These are phyloP conservation scores for Saussurea involucrata DNA, from an alignment of 129 eudicot genomes.

Conservation along the genomic window DNA sequence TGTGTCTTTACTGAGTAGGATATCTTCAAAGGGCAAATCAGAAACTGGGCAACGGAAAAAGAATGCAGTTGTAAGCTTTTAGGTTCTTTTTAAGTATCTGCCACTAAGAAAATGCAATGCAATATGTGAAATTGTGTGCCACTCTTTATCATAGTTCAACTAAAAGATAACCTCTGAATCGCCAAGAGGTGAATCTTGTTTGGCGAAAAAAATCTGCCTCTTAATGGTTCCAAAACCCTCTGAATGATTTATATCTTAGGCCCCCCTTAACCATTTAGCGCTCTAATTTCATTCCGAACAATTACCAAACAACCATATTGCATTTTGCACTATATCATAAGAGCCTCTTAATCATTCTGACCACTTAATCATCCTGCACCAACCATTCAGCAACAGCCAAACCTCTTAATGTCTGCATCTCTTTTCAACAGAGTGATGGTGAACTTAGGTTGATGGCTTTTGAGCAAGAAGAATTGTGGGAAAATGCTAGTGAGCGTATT, in stretches of 20 bases:
- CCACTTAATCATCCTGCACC: too few species aligned
- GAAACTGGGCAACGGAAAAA: constrained; percentile 38
- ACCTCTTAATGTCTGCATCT: neutral
- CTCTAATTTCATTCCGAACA: too few species aligned
- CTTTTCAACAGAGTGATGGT: constrained; percentile 52
- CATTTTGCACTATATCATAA: too few species aligned
- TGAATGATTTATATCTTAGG: too few species aligned
- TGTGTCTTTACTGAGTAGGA: constrained; percentile 70
- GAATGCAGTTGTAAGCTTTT: constrained; percentile 57
- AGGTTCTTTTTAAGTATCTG: neutral
- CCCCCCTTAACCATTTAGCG: too few species aligned
- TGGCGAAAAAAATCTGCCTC: too few species aligned
- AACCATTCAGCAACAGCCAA: too few species aligned
- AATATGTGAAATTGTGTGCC: neutral
- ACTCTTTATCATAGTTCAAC: neutral
- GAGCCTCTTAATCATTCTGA: too few species aligned
- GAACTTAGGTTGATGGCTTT: constrained; percentile 78
- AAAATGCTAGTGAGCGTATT: constrained; percentile 76
- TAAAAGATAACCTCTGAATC: too few species aligned
- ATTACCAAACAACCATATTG: too few species aligned
- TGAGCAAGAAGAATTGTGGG: constrained; percentile 91
- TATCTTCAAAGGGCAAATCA: constrained; percentile 70
- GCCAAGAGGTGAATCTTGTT: too few species aligned
- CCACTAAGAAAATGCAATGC: neutral
- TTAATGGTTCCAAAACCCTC: too few species aligned